A percentile compares a stretch with the other conserved stretches of the same genome.
These are phyloP conservation scores for Strobilomyces echinocephalus DNA, from an alignment of 768 basidiomycete species.

Conservation along the genomic window DNA sequence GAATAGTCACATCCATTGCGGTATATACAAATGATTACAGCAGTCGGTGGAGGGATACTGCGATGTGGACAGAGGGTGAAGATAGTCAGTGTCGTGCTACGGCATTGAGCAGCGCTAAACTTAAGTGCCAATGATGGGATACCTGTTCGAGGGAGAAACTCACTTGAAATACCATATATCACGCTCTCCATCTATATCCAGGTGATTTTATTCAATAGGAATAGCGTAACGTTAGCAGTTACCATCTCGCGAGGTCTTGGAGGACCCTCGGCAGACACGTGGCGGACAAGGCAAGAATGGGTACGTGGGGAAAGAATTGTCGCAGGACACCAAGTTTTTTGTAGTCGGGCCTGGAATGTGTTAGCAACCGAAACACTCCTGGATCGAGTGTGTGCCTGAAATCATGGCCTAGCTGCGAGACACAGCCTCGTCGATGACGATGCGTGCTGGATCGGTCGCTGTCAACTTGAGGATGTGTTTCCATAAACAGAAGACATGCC, in stretches of 20 bases:
- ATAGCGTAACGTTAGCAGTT: background rate
- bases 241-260: slow-evolving; percentile 40
- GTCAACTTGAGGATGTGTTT: background rate
- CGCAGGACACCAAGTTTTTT: slow-evolving; percentile 70
- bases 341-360: slow-evolving; percentile 67
- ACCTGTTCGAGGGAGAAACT: background rate
- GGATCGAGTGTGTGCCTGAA: slow-evolving; percentile 53
- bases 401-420: slow-evolving; percentile 78
- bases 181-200: slow-evolving; percentile 2
- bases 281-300: slow-evolving; percentile 80
- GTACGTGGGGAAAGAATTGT: slow-evolving; percentile 68
- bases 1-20: background rate
- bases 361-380: background rate
- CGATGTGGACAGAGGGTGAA: background rate
- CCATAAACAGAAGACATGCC: slow-evolving; percentile 33
- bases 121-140: background rate
- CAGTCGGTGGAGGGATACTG: background rate
- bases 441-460: slow-evolving; percentile 46
- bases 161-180: background rate
- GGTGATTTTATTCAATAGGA: background rate
- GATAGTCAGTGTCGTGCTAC: background rate
- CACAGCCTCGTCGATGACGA: slow-evolving; percentile 92
- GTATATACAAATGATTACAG: background rate
- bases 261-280: slow-evolving; percentile 80
- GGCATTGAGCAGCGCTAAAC: background rate